Percentiles rank a stretch among this genome's conserved stretches.
Conservation (phyloP, 2,329 filamentous ascomycete species). For the Neofusicoccum cordaticola region DNA sequence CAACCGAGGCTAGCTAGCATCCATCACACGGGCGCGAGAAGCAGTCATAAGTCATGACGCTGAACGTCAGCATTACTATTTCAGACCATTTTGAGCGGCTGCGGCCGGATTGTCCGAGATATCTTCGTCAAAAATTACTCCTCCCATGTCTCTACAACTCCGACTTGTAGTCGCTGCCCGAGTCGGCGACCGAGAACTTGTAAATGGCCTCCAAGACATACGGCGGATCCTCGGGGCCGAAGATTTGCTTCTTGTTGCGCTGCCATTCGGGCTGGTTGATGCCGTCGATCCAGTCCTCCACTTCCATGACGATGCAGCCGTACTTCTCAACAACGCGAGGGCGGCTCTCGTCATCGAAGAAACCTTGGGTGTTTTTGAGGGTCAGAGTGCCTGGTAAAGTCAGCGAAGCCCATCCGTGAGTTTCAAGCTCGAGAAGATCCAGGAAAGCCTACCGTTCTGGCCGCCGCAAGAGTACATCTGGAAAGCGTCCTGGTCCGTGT, state of each 20-base stretch:
- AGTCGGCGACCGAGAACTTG: conserved; percentile 30
- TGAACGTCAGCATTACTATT: conserved; percentile 11
- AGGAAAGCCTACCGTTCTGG: conserved; percentile 58
- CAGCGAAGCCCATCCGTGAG: not conserved
- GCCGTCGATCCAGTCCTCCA: conserved; percentile 89
- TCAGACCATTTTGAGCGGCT: not conserved
- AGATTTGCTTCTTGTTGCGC: conserved; percentile 55
- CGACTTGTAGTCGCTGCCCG: not conserved
- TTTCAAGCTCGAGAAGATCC: too few species aligned
- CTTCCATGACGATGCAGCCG: conserved; percentile 86
- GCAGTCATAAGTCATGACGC: not conserved
- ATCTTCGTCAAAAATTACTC: not conserved
- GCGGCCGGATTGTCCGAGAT: not conserved
- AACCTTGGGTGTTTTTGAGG: conserved; percentile 68
- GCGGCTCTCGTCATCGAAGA: conserved; percentile 53
- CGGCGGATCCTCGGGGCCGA: conserved; percentile 42
- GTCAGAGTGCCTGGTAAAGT: conserved; percentile 48
- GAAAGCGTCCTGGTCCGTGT: conserved; percentile 79
- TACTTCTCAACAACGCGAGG: conserved; percentile 68
- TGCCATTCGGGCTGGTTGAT: conserved; percentile 92
- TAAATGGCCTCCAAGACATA: conserved; percentile 47
- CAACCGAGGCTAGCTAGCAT: too few species aligned
- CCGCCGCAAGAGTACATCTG: conserved; percentile 84
- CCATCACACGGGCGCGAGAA: not conserved
- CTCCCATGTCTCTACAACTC: not conserved